Conservation (phyloP, 2,329 filamentous ascomycete species). For the Didymella pinodella region DNA sequence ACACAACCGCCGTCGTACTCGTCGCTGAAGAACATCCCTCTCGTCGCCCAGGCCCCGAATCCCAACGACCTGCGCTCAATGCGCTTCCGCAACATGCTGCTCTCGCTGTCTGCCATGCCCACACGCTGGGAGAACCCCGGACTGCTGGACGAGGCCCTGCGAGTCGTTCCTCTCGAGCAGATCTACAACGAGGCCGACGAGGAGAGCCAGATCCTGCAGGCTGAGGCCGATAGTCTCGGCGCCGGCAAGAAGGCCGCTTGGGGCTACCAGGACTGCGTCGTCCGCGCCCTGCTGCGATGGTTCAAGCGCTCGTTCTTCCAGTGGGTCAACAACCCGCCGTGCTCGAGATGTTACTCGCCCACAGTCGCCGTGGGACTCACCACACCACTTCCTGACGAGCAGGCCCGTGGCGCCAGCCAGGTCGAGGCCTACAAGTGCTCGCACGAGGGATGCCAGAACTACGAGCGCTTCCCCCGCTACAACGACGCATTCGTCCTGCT, state of each 20-base stretch:
- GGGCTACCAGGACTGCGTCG: slow-evolving; percentile 97
- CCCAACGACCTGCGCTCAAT: slow-evolving; percentile 64
- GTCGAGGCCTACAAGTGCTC: slow-evolving; percentile 94
- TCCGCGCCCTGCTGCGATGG: slow-evolving; percentile 90
- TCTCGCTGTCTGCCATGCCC: slow-evolving; percentile 86
- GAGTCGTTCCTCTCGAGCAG: slow-evolving; percentile 84
- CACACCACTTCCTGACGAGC: slow-evolving; percentile 85
- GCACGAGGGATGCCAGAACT: slow-evolving; percentile 73
- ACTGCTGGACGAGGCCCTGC: slow-evolving; percentile 87
- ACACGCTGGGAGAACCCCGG: slow-evolving; percentile 97
- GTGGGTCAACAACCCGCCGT: slow-evolving; percentile 95
- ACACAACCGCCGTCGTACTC: slow-evolving; percentile 65
- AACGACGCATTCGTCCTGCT: slow-evolving; percentile 93
- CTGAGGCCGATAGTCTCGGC: slow-evolving; percentile 86
- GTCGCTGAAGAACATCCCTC: slow-evolving; percentile 69
- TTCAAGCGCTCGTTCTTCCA: slow-evolving; percentile 95
- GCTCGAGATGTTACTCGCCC: slow-evolving; percentile 79
- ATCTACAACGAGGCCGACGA: slow-evolving; percentile 96
- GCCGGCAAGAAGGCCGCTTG: slow-evolving; percentile 82
- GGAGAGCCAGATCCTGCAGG: slow-evolving; percentile 85
- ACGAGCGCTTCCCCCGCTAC: slow-evolving; percentile 91
- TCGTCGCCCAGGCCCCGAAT: slow-evolving; percentile 75
- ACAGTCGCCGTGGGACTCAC: slow-evolving; percentile 86
- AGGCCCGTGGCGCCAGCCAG: slow-evolving; percentile 82
- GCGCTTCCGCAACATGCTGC: slow-evolving; percentile 72